phyloP scores from a whole-genome alignment of 345 rosid species.

The Xanthoceras sorbifolium region DNA sequence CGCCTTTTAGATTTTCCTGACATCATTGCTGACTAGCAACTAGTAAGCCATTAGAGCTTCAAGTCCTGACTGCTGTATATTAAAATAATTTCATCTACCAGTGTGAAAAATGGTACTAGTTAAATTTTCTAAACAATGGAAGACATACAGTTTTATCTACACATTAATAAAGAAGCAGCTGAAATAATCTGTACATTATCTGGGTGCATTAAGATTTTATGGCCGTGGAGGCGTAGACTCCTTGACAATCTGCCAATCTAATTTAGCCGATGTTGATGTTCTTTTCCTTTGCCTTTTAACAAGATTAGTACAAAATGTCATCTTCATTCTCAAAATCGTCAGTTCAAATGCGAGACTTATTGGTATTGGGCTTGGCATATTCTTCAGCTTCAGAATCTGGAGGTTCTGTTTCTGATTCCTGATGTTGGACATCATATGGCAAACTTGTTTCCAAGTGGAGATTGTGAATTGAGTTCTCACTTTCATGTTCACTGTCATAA shows the following conservation, averaged over 20 bases:
- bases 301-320: not conserved
- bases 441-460: conserved; percentile 24
- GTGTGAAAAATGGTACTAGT: not conserved
- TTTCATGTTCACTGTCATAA: conserved; percentile 36
- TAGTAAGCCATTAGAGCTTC: not conserved
- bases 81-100: not conserved
- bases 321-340: conserved; percentile 7
- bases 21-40: not conserved
- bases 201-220: not conserved
- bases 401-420: conserved; percentile 20
- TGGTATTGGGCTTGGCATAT: not conserved
- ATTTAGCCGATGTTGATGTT: not conserved
- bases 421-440: conserved; percentile 20
- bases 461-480: conserved; percentile 18
- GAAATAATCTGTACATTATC: not conserved
- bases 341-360: not conserved
- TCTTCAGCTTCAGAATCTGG: conserved; percentile 17
- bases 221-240: not conserved
- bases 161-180: not conserved
- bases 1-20: not conserved
- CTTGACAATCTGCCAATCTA: not conserved
- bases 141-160: not conserved
- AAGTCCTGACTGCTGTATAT: not conserved
- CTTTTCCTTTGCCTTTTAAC: not conserved
- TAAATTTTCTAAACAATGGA: not conserved